These are phyloP conservation scores for Bipolaris oryzae DNA, from an alignment of 2,329 filamentous ascomycete genomes.

Conservation along the genomic window DNA sequence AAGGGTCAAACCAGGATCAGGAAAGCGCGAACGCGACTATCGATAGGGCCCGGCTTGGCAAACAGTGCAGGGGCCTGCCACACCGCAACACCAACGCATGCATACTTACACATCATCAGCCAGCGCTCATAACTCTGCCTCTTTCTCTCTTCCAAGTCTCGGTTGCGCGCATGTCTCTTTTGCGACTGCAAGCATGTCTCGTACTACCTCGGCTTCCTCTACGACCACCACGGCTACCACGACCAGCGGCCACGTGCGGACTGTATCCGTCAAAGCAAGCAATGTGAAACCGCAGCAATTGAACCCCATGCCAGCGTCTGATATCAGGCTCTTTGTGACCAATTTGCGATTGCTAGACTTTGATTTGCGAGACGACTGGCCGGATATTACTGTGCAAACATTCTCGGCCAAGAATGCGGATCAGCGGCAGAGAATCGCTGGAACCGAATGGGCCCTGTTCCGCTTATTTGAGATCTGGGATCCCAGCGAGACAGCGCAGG, in stretches of 20 bases:
- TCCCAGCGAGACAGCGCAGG: conserved; percentile 73
- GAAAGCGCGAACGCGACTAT: conserved; percentile 53
- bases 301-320: conserved; percentile 34
- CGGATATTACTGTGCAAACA: conserved; percentile 70
- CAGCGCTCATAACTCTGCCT: no score
- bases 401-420: conserved; percentile 74
- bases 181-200: conserved; percentile 32
- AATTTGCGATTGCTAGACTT: conserved; percentile 85
- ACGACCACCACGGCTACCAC: conserved; percentile 22
- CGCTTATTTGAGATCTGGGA: conserved; percentile 87
- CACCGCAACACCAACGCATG: conserved; percentile 19
- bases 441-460: conserved; percentile 90
- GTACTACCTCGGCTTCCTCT: conserved; percentile 31
- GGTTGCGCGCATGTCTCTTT: conserved; percentile 3
- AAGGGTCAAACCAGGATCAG: conserved; percentile 33
- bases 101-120: background rate
- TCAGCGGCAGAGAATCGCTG: conserved; percentile 81
- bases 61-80: conserved; percentile 19
- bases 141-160: background rate
- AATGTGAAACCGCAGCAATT: conserved; percentile 23
- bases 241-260: conserved; percentile 31
- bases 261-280: conserved; percentile 42
- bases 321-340: conserved; percentile 69
- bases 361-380: conserved; percentile 79
- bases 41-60: conserved; percentile 31